Percentiles rank a stretch among this genome's conserved stretches.
Conservation (phyloP, 345 rosid genomes). For the Linum tenue region DNA sequence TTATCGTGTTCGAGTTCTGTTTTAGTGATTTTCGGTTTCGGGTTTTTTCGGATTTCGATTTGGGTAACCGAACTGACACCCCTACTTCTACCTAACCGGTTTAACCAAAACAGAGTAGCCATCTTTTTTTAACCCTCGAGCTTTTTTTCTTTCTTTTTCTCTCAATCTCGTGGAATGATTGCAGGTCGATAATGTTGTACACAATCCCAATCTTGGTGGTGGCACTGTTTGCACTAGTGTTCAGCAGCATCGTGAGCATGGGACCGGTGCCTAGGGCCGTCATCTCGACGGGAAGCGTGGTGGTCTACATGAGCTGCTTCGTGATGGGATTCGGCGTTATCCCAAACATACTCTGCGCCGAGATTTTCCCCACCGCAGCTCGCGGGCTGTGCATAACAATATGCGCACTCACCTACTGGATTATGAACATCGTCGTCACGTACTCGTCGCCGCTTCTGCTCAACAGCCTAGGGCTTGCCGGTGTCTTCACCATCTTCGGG, state of each 20-base stretch:
- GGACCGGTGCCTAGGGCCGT: conserved; percentile 12
- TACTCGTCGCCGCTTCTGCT: conserved; percentile 29
- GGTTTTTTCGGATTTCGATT: no score
- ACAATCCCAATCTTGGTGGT: conserved; percentile 28
- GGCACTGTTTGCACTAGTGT: conserved; percentile 19
- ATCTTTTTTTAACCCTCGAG: no score
- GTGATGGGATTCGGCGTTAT: conserved; percentile 32
- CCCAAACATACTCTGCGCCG: conserved; percentile 12
- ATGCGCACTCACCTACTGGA: conserved; percentile 31
- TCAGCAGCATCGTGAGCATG: conserved; percentile 14
- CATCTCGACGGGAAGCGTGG: conserved; percentile 20
- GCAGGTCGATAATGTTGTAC: conserved; percentile 29
- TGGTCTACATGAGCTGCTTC: conserved; percentile 26
- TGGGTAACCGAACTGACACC: no score
- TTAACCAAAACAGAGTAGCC: no score
- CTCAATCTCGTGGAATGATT: background rate
- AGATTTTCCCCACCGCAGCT: conserved; percentile 34
- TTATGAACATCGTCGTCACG: conserved; percentile 24
- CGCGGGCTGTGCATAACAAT: conserved; percentile 33
- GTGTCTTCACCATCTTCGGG: conserved; percentile 24
- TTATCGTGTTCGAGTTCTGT: no score
- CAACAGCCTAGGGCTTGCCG: conserved; percentile 22
- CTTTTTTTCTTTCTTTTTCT: no score
- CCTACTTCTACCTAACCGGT: no score
- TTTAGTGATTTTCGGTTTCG: no score